Percentiles rank a stretch among this genome's conserved stretches.
These are phyloP conservation scores for Nephelium lappaceum DNA, from an alignment of 345 rosid genomes.

Conservation along the genomic window DNA sequence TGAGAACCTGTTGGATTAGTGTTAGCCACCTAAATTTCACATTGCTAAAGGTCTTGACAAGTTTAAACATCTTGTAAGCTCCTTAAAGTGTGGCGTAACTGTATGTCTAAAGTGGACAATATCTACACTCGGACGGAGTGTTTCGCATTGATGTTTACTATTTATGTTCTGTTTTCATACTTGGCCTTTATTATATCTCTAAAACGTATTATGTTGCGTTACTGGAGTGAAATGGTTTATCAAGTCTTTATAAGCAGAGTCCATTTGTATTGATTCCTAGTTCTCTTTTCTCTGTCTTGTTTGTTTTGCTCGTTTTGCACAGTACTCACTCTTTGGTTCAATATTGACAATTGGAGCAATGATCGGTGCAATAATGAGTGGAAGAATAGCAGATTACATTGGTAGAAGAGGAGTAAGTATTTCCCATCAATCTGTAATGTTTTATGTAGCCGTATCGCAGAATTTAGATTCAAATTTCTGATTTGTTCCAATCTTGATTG, in stretches of 20 bases:
- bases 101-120: too few species aligned
- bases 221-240: too few species aligned
- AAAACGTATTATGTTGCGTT: too few species aligned
- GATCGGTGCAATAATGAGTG: constrained; percentile 79
- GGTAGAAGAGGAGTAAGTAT: constrained; percentile 71
- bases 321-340: constrained; percentile 84
- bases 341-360: constrained; percentile 79
- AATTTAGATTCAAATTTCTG: neutral
- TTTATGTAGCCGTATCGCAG: neutral
- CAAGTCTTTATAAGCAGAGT: neutral
- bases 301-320: constrained; percentile 20
- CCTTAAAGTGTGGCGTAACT: too few species aligned
- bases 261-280: neutral
- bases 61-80: too few species aligned
- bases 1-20: too few species aligned
- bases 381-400: constrained; percentile 60
- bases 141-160: neutral
- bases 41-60: too few species aligned
- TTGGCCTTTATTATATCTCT: too few species aligned
- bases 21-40: too few species aligned
- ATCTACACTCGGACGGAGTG: neutral
- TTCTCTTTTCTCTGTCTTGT: neutral
- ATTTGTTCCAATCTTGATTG: constrained; percentile 8
- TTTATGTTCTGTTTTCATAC: too few species aligned
- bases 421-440: neutral